Evolutionary conservation across 768 basidiomycete genomes (phyloP), one percentile per base, ranked within the genome.

Genomic region (Leccinum imitatum): DNA sequence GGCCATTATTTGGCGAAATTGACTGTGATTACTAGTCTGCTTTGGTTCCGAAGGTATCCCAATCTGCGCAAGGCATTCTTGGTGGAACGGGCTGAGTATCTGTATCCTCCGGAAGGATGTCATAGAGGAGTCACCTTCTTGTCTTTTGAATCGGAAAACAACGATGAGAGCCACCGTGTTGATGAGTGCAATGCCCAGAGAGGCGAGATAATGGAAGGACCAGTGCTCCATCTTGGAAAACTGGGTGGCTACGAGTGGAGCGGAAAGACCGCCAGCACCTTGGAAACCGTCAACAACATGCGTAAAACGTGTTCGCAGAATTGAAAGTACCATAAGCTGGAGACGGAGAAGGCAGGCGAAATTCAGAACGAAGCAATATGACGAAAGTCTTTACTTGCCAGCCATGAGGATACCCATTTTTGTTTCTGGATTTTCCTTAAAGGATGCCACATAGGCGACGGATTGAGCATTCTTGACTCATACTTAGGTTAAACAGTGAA

Each of bases 361-460:
- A 56, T 10, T 60, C 10, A 53, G 57, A 10, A 57, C 8, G 7
- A 10, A 19, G 10, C 10, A 30, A 8, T 53, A 7, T 0, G 30
- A 33, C 4, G 13, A 48, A 33, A 15, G n/a, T 1, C 27, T 48
- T 15, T 10, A 48, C 59, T 64, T 59, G 54, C 71, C 57, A 48
- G 80, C 77, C 86, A 63, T 89, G 86, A 89, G 65, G 17, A 91
- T 52, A 6, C 89, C 84, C 86, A 92, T 89, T 69, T 90, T 90
- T 0, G 76, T 69, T 59, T 84, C 80, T 0, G 84, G 69, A 50
- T 84, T 80, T n/a, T 80, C 74, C 61, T 79, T 79, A 6, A 89
- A 71, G 44, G 76, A 79, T 5, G 85, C 88, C 10, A 91, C 83
- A 60, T 82, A 90, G 8, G 84, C 87, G 66, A 88, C 89, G 1